Evolutionary conservation across 1,284 basidiomycete genomes (phyloP), one percentile per base, ranked within the genome.

Genomic region (Laetiporus sulphureus): DNA sequence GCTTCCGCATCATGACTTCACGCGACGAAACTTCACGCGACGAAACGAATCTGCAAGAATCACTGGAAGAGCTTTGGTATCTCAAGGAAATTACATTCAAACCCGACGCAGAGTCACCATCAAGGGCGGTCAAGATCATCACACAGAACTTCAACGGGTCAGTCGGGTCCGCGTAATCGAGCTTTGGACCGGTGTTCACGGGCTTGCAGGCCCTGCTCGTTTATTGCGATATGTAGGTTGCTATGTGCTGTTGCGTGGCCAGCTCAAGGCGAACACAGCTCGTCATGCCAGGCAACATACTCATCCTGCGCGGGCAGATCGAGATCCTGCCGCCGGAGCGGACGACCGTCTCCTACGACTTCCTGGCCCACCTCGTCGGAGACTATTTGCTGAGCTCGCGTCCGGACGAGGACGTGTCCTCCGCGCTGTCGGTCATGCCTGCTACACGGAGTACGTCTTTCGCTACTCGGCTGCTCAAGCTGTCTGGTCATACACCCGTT

Each of bases 151-250:
- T 76, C 55, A 87, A 88, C 52, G 83, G 83, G 82, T 79, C 41
- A 49, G 77, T 69, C 38, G 30, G n/a, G 15, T 42, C 18, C 16
- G 38, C 31, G 19, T 25, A 36, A 39, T 42, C 24, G 16, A 13
- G 47, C 22, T 32, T 38, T 20, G 20, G 31, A 13, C n/a, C 11
- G n/a, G 23, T 34, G 27, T 34, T 42, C 20, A 47, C 36, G 18
- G 36, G 32, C 21, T 40, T 32, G 5, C 52, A 90, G 82, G 45
- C 91, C 91, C 5, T 96, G 92, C 58, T 92, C 90, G 0, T 83
- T 95, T 49, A 87, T 95, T 51, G 89, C 91, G 10, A 83, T 92
- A 48, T 89, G 85, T 87, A 55, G 54, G 77, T n/a, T n/a, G n/a
- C 18, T 27, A 12, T 31, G 27, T 32, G 18, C 5, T 27, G 16